Evolutionary conservation across 2,329 filamentous ascomycete genomes (phyloP), one percentile per base, ranked within the genome.

Genomic region (Dactylellina sp.): DNA sequence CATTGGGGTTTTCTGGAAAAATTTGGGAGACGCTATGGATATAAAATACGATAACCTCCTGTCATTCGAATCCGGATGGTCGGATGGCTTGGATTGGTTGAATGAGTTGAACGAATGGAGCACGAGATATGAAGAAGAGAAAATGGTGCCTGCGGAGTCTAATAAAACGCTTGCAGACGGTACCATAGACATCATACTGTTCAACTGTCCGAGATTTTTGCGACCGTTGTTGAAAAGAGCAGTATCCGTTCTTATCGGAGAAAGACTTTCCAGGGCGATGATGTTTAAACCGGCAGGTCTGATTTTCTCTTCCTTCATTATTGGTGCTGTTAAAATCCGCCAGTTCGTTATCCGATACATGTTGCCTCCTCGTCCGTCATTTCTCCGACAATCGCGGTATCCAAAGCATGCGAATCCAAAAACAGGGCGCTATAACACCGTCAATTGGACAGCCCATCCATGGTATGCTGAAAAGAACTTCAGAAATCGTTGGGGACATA

Each of bases 231-330:
- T 83, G 0, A 79, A 83, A 22, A 82, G 87, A 50, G 81, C 85
- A 14, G 82, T 89, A 1, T 83, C 84, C 24, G 85, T 86, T 3
- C 81, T 91, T 52, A 87, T 92, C 85, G 88, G 88, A 20, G 85
- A 88, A 24, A 84, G 86, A 14, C 81, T 91, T 49, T 83, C 89
- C n/a, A 84, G 84, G 55, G 87, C 89, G 0, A 91, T 92, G 83
- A 81, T 86, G 87, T 89, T 57, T 42, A 37, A 57, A 22, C 37
- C 39, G 11, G 11, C 53, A 1, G 53, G 37, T 14, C 37, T n/a
- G 20, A 18, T 44, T 16, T 44, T 57, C 22, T 42, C 53, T 7
- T 42, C 53, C 16, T 50, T 85, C 0, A 82, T 87, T 7, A 83
- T 85, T 40, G 76, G 78, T 0, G 77, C 85, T 0, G 81, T 91